phyloP scores from a whole-genome alignment of 352 stramenopile species.

The Pythium graminicola region DNA sequence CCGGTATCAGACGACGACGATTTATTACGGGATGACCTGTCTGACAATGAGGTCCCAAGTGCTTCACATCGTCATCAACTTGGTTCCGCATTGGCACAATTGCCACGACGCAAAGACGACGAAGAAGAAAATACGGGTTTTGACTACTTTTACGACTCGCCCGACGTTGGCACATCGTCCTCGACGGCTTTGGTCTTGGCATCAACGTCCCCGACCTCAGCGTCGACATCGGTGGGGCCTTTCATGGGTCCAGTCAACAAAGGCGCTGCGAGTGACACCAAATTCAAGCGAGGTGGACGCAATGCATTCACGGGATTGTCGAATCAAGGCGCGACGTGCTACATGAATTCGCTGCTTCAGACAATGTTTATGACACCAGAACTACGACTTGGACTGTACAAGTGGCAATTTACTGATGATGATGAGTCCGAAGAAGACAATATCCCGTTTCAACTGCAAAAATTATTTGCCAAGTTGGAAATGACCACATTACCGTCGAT shows the following conservation, averaged over 20 bases:
- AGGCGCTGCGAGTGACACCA: slow-evolving; percentile 6
- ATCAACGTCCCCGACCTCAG: slow-evolving; percentile 15
- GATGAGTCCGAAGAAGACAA: slow-evolving; percentile 65
- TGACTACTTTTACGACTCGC: slow-evolving; percentile 53
- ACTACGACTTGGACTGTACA: slow-evolving; percentile 78
- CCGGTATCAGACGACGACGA: slow-evolving; percentile 18
- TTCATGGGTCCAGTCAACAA: slow-evolving; percentile 13
- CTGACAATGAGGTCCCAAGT: slow-evolving; percentile 4
- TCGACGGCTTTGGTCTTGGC: slow-evolving; percentile 23
- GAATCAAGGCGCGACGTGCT: slow-evolving; percentile 91
- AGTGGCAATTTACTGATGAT: slow-evolving; percentile 49
- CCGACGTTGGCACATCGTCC: slow-evolving; percentile 5
- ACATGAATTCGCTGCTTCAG: slow-evolving; percentile 92
- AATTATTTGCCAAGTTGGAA: slow-evolving; percentile 88
- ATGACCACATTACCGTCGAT: slow-evolving; percentile 63
- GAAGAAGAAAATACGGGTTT: slow-evolving; percentile 25
- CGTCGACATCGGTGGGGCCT: slow-evolving; percentile 9
- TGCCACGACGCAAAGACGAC: slow-evolving; percentile 15
- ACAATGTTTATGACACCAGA: slow-evolving; percentile 89
- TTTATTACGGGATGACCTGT: slow-evolving; percentile 14
- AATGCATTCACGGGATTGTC: slow-evolving; percentile 74
- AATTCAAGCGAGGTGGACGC: slow-evolving; percentile 6
- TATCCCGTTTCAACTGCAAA: slow-evolving; percentile 87
- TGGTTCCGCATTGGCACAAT: slow-evolving; percentile 18
- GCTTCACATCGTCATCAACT: slow-evolving; percentile 17